Percentiles rank a stretch among this genome's conserved stretches.
These are phyloP conservation scores for Ilyonectria destructans DNA, from an alignment of 2,329 filamentous ascomycete genomes.

Conservation along the genomic window DNA sequence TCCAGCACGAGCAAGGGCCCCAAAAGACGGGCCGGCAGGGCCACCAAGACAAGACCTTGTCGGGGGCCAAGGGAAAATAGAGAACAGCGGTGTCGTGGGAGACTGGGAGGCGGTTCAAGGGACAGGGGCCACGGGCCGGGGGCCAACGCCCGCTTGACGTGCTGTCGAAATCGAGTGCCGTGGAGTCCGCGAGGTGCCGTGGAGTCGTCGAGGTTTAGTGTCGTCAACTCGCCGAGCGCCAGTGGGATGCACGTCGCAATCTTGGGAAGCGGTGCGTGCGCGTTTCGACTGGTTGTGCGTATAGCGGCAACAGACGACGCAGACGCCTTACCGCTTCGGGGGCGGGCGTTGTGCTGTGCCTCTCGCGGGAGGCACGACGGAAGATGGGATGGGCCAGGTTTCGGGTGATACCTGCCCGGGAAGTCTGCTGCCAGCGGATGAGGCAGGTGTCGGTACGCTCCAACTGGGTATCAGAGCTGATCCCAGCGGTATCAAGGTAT, in stretches of 20 bases:
- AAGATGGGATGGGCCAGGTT: conserved; percentile 11
- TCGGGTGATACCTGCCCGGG: conserved; percentile 8
- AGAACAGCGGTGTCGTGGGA: conserved; percentile 32
- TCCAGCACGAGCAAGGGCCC: not conserved
- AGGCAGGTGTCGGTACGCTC: conserved; percentile 8
- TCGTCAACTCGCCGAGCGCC: conserved; percentile 16
- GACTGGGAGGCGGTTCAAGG: conserved; percentile 28
- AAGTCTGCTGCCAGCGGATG: conserved; percentile 8
- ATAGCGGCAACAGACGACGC: conserved; percentile 36
- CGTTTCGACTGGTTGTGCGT: conserved; percentile 38
- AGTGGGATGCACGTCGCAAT: conserved; percentile 32
- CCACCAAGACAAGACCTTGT: conserved; percentile 14
- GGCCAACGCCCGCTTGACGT: conserved; percentile 45
- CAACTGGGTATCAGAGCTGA: not conserved
- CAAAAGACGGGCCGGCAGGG: conserved; percentile 6
- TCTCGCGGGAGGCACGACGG: conserved; percentile 22
- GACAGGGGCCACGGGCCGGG: conserved; percentile 26
- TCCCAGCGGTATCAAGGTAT: conserved; percentile 1
- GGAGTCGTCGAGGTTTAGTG: conserved; percentile 33
- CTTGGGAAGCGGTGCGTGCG: conserved; percentile 40
- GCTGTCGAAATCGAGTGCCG: conserved; percentile 44
- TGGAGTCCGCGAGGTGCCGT: conserved; percentile 38
- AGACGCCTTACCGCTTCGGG: conserved; percentile 50
- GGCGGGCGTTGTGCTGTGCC: conserved; percentile 29
- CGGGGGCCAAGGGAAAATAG: conserved; percentile 6